These are phyloP conservation scores for Linnemannia elongata DNA, from an alignment of 192 early-diverging fungal genomes.

Conservation along the genomic window DNA sequence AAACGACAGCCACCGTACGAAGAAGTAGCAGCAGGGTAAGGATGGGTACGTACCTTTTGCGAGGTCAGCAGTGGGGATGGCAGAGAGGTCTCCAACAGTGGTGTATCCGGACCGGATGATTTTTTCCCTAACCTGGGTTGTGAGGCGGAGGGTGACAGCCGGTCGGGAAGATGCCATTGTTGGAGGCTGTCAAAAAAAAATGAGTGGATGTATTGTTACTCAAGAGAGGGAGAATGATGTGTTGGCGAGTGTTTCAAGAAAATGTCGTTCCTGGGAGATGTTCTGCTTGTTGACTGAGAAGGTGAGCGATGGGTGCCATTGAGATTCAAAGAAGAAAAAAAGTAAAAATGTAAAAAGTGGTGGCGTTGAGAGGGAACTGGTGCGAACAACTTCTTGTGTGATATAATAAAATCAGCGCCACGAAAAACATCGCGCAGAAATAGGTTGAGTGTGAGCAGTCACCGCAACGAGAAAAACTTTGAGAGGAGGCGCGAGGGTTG, in stretches of 20 bases:
- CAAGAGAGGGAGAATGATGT: not conserved
- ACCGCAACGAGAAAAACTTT: too few species aligned
- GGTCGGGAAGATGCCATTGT: conserved; percentile 34
- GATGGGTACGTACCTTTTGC: conserved; percentile 6
- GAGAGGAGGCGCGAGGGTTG: too few species aligned
- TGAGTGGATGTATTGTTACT: not conserved
- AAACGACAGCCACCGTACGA: not conserved
- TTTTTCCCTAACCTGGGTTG: conserved; percentile 23
- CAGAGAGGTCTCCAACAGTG: conserved; percentile 33
- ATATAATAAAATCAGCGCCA: not conserved
- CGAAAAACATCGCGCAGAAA: not conserved
- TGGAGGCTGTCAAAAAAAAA: not conserved
- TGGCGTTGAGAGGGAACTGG: not conserved
- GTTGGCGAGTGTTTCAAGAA: not conserved
- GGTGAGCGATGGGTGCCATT: not conserved
- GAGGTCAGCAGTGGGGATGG: conserved; percentile 16
- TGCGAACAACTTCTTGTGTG: not conserved
- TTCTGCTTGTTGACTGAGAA: not conserved
- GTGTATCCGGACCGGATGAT: conserved; percentile 32
- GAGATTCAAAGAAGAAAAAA: not conserved
- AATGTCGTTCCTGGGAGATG: not conserved
- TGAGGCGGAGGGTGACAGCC: conserved; percentile 36
- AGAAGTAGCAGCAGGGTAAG: not conserved
- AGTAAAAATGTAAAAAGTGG: not conserved
- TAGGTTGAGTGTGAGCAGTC: too few species aligned